These are phyloP conservation scores for Macadamia integrifolia DNA, from an alignment of 164 flowering plant genomes.

Conservation along the genomic window DNA sequence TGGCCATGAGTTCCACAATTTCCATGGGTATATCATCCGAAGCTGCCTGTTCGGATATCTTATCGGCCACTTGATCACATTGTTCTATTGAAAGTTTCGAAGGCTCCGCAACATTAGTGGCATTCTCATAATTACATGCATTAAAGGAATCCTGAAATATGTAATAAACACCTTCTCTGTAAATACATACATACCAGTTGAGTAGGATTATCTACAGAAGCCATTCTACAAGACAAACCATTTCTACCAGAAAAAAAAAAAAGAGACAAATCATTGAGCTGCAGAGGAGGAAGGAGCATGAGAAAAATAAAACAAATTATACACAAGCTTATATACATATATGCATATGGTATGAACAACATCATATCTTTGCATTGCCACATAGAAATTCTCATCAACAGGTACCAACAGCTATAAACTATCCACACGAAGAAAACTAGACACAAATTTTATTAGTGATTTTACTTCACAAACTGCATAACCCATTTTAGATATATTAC, in stretches of 20 bases:
- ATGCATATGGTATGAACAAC: not conserved
- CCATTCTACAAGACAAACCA: not conserved
- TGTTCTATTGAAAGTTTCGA: conserved; percentile 14
- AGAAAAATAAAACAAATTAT: not conserved
- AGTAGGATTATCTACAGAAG: not conserved
- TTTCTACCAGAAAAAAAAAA: too few species aligned
- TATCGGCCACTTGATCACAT: conserved; percentile 16
- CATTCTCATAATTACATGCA: conserved; percentile 17
- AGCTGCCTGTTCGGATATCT: conserved; percentile 28
- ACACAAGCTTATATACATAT: not conserved
- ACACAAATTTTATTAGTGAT: not conserved
- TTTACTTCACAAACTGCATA: not conserved
- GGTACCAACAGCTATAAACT: not conserved
- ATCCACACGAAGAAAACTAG: not conserved
- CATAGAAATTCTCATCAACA: not conserved
- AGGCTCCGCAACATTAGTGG: conserved; percentile 15
- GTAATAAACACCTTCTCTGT: not conserved
- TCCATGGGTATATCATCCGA: conserved; percentile 85
- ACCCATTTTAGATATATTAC: too few species aligned
- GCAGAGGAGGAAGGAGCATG: not conserved
- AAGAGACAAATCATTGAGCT: not conserved
- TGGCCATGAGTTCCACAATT: conserved; percentile 79
- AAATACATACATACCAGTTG: conserved; percentile 2
- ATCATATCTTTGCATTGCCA: not conserved
- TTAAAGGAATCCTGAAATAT: conserved; percentile 28